phyloP scores from a whole-genome alignment of 345 rosid species.

The Gossypioides kirkii region DNA sequence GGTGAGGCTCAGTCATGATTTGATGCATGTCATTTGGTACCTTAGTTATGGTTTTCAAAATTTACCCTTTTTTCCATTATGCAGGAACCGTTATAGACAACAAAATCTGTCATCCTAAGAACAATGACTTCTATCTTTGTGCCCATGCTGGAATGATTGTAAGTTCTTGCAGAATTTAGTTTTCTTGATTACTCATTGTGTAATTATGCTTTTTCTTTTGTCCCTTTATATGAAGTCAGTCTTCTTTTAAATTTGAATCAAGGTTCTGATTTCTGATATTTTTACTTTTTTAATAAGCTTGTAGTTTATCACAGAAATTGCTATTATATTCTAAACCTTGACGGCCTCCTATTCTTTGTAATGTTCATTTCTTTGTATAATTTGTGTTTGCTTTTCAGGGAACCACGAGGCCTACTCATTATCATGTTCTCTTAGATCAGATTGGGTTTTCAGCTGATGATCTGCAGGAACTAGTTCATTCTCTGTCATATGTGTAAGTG shows the following conservation, averaged over 20 bases:
- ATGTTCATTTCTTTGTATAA: not conserved
- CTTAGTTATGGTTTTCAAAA: not conserved
- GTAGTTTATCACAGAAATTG: not conserved
- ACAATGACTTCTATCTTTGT: conserved; percentile 39
- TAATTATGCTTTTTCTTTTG: not conserved
- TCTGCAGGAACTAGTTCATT: conserved; percentile 70
- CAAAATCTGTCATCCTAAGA: conserved; percentile 34
- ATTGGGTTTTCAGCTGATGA: conserved; percentile 61
- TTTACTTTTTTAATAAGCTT: not conserved
- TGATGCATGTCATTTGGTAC: not conserved
- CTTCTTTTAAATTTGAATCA: not conserved
- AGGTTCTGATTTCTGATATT: not conserved
- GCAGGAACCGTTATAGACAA: conserved; percentile 43
- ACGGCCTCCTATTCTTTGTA: too few species aligned
- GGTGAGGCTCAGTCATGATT: conserved; percentile 31
- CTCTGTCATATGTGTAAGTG: conserved; percentile 63
- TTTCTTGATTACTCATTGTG: not conserved
- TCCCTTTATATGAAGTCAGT: not conserved
- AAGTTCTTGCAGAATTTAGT: conserved; percentile 2
- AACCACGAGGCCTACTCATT: conserved; percentile 74
- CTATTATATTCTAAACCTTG: not conserved
- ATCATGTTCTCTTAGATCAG: conserved; percentile 62
- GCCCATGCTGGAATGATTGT: conserved; percentile 49
- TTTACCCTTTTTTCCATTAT: not conserved
- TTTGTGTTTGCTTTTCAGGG: conserved; percentile 34